Conservation (phyloP, 805 yeast species). For the Saccharomycodes ludwigii region DNA sequence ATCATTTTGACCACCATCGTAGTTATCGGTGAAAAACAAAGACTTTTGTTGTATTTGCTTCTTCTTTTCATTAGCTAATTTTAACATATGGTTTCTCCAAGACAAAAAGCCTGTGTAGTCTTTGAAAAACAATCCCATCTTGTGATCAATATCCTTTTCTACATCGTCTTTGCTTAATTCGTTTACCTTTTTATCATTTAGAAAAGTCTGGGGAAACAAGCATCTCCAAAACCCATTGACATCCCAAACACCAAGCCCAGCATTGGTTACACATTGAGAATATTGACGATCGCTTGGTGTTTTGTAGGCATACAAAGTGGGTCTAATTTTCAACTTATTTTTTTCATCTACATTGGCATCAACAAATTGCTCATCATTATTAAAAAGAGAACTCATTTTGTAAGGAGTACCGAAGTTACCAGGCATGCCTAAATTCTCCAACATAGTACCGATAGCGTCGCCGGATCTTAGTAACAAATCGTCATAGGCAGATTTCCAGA, state of each 20-base stretch:
- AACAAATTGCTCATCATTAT: too few species aligned
- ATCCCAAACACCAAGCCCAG: slow-evolving; percentile 79
- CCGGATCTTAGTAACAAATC: too few species aligned
- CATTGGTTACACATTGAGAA: slow-evolving; percentile 45
- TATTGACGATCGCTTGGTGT: slow-evolving; percentile 46
- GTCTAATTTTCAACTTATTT: slow-evolving; percentile 1
- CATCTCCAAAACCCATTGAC: slow-evolving; percentile 83
- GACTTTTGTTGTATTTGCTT: too few species aligned
- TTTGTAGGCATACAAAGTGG: slow-evolving; percentile 4
- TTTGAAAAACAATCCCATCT: slow-evolving; percentile 48
- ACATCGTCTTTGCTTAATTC: slow-evolving; percentile 50
- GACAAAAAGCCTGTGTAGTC: slow-evolving; percentile 52
- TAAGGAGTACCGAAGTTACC: not conserved
- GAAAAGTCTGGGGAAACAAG: slow-evolving; percentile 52
- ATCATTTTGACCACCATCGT: too few species aligned
- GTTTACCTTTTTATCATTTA: slow-evolving; percentile 20
- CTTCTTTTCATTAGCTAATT: slow-evolving; percentile 29
- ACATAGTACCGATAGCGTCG: slow-evolving; percentile 2
- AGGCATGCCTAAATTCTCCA: slow-evolving; percentile 1
- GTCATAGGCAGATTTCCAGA: too few species aligned
- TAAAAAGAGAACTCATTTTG: too few species aligned
- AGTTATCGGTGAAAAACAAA: too few species aligned
- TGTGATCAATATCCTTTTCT: slow-evolving; percentile 29
- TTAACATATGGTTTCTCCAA: slow-evolving; percentile 51
- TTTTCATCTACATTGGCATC: slow-evolving; percentile 2